phyloP scores from a whole-genome alignment of 2,329 filamentous ascomycete species.

The Fusarium austroafricanum region DNA sequence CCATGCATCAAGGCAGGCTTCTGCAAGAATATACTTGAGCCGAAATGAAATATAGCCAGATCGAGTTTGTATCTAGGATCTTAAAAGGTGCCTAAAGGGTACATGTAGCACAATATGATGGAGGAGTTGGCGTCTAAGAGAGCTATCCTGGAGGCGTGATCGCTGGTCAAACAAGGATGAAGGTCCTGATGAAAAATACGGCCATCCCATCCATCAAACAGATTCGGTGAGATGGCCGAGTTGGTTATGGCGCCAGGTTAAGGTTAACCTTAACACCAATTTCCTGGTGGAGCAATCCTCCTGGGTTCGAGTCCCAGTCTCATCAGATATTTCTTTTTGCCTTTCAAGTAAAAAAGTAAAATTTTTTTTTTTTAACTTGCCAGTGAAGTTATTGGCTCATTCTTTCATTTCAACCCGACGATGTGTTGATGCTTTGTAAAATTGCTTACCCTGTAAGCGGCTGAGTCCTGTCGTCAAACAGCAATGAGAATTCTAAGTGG shows the following conservation, averaged over 20 bases:
- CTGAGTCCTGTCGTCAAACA: no score
- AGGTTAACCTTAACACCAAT: constrained; percentile 47
- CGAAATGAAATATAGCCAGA: background rate
- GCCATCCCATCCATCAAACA: rapidly evolving
- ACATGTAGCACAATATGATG: background rate
- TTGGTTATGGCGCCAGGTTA: constrained; percentile 54
- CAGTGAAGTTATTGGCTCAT: background rate
- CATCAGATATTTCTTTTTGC: constrained; percentile 34
- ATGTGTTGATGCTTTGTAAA: background rate
- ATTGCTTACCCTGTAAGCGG: background rate
- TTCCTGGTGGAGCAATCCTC: constrained; percentile 53
- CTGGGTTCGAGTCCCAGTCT: constrained; percentile 54
- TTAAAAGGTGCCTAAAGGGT: background rate
- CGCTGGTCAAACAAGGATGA: no score
- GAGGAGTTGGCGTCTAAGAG: background rate
- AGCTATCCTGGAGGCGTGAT: no score
- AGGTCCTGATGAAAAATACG: rapidly evolving
- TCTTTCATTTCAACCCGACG: background rate
- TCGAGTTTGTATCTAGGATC: background rate
- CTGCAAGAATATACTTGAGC: background rate
- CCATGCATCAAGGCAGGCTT: no score
- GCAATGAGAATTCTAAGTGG: no score
- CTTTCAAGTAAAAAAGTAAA: background rate
- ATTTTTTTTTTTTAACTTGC: no score
- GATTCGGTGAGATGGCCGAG: constrained; percentile 50